A percentile compares a stretch with the other conserved stretches of the same genome.
These are phyloP conservation scores for Oryza glumipatula DNA, from an alignment of 176 grass and related monocot species.

Conservation along the genomic window DNA sequence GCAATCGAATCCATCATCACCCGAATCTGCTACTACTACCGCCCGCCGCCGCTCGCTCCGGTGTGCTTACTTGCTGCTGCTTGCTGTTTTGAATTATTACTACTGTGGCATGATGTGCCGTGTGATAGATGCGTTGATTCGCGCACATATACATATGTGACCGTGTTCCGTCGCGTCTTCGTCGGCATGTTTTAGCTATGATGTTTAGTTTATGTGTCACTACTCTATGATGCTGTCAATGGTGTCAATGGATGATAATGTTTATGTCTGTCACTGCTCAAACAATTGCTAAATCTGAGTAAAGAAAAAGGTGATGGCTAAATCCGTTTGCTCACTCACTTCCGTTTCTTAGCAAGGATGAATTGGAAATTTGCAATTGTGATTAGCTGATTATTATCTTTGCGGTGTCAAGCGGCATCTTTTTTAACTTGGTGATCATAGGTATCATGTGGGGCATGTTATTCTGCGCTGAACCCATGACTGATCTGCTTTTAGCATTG, in stretches of 20 bases:
- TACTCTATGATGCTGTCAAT: conserved; percentile 31
- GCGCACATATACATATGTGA: not conserved
- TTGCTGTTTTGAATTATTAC: conserved; percentile 14
- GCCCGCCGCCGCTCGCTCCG: not conserved
- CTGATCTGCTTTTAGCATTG: not conserved
- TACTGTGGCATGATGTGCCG: conserved; percentile 28
- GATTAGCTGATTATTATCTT: not conserved
- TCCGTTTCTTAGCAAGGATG: not conserved
- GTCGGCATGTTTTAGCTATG: conserved; percentile 29
- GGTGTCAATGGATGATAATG: conserved; percentile 20
- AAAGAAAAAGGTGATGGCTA: not conserved
- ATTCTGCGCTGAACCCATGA: not conserved
- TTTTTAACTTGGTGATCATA: not conserved
- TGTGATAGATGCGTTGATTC: conserved; percentile 39
- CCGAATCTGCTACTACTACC: conserved; percentile 27
- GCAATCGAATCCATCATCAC: conserved; percentile 14
- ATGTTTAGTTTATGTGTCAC: not conserved
- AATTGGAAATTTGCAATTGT: not conserved
- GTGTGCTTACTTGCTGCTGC: conserved; percentile 2
- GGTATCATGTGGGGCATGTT: not conserved
- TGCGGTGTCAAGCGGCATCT: not conserved
- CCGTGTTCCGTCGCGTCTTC: conserved; percentile 11
- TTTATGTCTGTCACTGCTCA: not conserved
- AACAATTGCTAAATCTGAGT: conserved; percentile 9
- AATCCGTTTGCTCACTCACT: not conserved